A percentile compares a stretch with the other conserved stretches of the same genome.
phyloP scores from a whole-genome alignment of 108 stramenopile species.

The Schizochytrium sp. region DNA sequence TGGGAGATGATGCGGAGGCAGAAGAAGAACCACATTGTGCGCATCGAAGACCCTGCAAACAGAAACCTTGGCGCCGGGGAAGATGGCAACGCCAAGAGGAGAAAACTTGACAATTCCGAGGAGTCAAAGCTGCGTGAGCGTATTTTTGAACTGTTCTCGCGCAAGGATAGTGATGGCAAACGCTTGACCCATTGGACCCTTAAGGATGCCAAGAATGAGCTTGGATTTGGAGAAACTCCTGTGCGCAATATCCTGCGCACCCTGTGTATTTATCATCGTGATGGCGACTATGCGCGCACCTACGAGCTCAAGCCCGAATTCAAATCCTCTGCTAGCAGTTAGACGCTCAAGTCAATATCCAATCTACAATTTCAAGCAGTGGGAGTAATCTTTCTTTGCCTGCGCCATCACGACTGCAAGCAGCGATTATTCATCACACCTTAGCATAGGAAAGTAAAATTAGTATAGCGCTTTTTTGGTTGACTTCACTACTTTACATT shows the following conservation, averaged over 20 bases:
- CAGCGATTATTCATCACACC: too few species aligned
- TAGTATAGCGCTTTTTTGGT: too few species aligned
- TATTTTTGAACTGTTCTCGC: conserved; percentile 45
- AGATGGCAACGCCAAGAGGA: conserved; percentile 16
- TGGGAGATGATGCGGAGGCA: conserved; percentile 47
- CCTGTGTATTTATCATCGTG: conserved; percentile 51
- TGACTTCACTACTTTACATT: too few species aligned
- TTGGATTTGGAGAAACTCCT: not conserved
- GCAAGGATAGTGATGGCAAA: conserved; percentile 5
- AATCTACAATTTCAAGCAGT: too few species aligned
- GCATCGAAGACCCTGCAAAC: conserved; percentile 16
- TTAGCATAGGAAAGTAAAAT: too few species aligned
- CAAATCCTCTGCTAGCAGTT: not conserved
- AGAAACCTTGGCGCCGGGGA: not conserved
- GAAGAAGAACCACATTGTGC: conserved; percentile 14
- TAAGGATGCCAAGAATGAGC: conserved; percentile 22
- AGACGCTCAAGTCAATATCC: too few species aligned
- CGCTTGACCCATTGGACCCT: conserved; percentile 39
- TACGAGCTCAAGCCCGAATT: conserved; percentile 57
- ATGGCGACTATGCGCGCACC: conserved; percentile 21
- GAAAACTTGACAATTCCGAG: conserved; percentile 45
- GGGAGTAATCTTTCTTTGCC: too few species aligned
- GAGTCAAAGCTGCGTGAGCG: conserved; percentile 25
- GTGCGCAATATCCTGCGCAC: conserved; percentile 30
- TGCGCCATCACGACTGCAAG: too few species aligned